phyloP scores from a whole-genome alignment of 2,329 filamentous ascomycete species.

The Aspergillus ustus region DNA sequence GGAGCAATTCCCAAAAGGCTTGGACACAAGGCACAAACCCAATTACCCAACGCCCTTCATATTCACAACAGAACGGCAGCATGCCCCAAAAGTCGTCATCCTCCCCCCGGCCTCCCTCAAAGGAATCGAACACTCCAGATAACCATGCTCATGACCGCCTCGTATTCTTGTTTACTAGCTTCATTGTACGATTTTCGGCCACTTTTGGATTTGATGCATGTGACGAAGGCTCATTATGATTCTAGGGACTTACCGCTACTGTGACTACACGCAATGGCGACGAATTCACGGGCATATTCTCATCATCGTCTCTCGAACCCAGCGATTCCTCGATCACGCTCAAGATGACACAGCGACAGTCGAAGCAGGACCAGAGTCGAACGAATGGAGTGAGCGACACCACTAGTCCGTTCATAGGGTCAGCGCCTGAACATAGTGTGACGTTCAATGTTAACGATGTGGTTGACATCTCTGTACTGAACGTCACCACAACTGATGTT shows the following conservation, averaged over 20 bases:
- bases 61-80: conserved; percentile 59
- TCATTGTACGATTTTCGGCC: conserved; percentile 56
- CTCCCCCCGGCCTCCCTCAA: conserved; percentile 45
- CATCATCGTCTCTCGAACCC: conserved; percentile 57
- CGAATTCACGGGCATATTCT: conserved; percentile 65
- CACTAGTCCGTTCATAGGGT: conserved; percentile 47
- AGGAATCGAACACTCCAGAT: conserved; percentile 59
- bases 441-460: conserved; percentile 66
- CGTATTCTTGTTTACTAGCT: conserved; percentile 62
- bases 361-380: conserved; percentile 40
- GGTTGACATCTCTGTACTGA: conserved; percentile 58
- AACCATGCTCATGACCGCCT: conserved; percentile 65
- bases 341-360: conserved; percentile 67
- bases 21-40: conserved; percentile 67
- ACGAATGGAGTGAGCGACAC: conserved; percentile 49
- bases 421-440: conserved; percentile 57
- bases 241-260: conserved; percentile 59
- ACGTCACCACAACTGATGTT: conserved; percentile 58
- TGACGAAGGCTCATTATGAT: conserved; percentile 24
- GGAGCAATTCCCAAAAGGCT: conserved; percentile 61
- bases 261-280: conserved; percentile 66
- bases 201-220: background rate
- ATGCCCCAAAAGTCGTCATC: conserved; percentile 48
- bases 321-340: conserved; percentile 61
- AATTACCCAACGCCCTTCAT: conserved; percentile 60